Evolutionary conservation across 2,329 filamentous ascomycete genomes (phyloP).

Genomic region (Xylariomycetidae sp.): DNA sequence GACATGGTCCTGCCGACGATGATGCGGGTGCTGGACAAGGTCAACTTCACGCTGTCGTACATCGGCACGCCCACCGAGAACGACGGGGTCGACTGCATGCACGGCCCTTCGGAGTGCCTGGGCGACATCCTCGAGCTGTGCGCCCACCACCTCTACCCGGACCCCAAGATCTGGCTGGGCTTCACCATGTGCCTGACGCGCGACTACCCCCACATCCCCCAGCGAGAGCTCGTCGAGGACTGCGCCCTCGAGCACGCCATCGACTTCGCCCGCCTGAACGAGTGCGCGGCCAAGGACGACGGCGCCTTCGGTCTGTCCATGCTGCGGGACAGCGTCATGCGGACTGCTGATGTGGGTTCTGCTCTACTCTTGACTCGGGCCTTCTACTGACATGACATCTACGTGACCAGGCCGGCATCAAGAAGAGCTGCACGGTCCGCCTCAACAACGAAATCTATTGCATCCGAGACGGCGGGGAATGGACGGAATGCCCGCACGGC

Average conservation of each 20-base stretch:
- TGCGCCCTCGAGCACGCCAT: slow-evolving; percentile 90
- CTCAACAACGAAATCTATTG: slow-evolving; percentile 77
- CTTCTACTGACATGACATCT: slow-evolving; percentile 4
- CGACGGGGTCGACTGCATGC: slow-evolving; percentile 80
- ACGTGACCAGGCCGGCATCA: slow-evolving; percentile 50
- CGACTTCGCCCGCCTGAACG: slow-evolving; percentile 73
- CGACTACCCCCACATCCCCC: slow-evolving; percentile 72
- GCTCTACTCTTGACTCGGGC: not conserved
- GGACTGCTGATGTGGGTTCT: slow-evolving; percentile 50
- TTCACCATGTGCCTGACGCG: slow-evolving; percentile 86
- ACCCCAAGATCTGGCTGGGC: slow-evolving; percentile 81
- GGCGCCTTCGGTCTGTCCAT: slow-evolving; percentile 64
- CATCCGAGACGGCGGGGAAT: slow-evolving; percentile 70
- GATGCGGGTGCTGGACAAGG: slow-evolving; percentile 73
- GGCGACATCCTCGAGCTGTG: slow-evolving; percentile 95
- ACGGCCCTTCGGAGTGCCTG: slow-evolving; percentile 83
- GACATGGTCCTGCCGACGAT: slow-evolving; percentile 80
- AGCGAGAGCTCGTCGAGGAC: slow-evolving; percentile 70
- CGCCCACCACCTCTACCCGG: slow-evolving; percentile 73
- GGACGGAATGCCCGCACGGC: slow-evolving; percentile 71
- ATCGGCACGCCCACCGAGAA: slow-evolving; percentile 77
- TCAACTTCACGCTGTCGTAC: slow-evolving; percentile 86
- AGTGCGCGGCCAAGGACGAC: slow-evolving; percentile 72
- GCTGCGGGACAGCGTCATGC: slow-evolving; percentile 61
- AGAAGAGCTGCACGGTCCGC: slow-evolving; percentile 71